These are phyloP conservation scores for Aleurites moluccanus DNA, from an alignment of 441 rosid species.

Conservation along the genomic window DNA sequence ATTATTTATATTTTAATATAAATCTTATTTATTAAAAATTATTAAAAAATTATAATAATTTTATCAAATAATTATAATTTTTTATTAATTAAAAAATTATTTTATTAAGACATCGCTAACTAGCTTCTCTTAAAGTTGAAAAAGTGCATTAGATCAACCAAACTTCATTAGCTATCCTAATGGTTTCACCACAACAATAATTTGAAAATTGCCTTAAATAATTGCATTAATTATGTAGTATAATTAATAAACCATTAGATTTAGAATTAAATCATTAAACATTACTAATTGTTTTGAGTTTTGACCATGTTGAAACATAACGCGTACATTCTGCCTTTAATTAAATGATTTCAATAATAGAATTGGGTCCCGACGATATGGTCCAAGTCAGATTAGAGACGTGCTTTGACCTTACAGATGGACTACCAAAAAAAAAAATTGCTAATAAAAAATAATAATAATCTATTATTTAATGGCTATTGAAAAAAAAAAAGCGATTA, in stretches of 20 bases:
- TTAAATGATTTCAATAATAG: neutral
- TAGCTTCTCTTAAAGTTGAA: neutral
- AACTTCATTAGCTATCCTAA: neutral
- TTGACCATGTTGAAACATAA: no score
- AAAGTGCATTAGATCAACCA: neutral
- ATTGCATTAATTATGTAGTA: neutral
- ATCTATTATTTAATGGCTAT: neutral
- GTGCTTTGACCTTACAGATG: conserved; percentile 31
- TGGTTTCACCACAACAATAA: no score
- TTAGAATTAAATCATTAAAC: no score
- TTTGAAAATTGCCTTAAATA: neutral
- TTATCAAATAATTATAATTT: no score
- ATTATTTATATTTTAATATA: no score
- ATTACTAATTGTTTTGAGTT: no score
- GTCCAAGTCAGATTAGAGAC: conserved; percentile 22
- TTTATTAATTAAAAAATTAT: no score
- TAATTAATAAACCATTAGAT: no score
- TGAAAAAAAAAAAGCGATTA: neutral
- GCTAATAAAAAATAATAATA: neutral
- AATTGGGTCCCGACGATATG: no score
- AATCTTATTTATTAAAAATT: no score
- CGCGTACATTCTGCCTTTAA: neutral
- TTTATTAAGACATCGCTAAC: no score
- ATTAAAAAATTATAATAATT: no score
- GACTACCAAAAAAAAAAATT: neutral